Base-by-base conservation (phyloP, 192 early-diverging fungal species). In the Backusella luteola region DNA sequence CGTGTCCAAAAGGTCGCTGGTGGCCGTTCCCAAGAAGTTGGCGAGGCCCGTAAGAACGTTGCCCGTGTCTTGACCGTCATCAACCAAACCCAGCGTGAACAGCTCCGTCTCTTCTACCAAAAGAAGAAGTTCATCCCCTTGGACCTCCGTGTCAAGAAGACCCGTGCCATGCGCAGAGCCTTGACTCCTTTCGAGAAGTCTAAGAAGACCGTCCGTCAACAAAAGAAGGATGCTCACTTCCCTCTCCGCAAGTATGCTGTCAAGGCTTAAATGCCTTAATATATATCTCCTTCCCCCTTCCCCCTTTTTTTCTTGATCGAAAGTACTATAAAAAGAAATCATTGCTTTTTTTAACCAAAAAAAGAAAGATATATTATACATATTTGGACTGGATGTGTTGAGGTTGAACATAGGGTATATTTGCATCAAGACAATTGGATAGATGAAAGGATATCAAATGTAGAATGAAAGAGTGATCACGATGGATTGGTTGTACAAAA, bases 91-190 rank as follows among this genome's bases (percentile, higher is more conserved):
- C 91, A 95, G 82, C 94, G 96, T 77, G 92, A 91, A 38, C 91
- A 95, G 85, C 91, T 96, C 73, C 94, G 95, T 80, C 84, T 90
- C 73, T 93, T 92, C 91, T 98, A 96, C 91, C 91, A 93, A 82
- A 90, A 91, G 83, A 98, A 96, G 92, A 98, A 98, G 92, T 94
- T 95, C 90, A 81, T 90, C 56, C 98, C 98, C 73, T 87, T 96
- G 76, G 98, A 99, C 85, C 94, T 99, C 84, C 95, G 98, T 81
- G 88, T 87, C 85, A 99, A 99, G 94, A 96, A 96, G 93, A 99
- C 97, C 80, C 96, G 98, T 84, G 98, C 98, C 77, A 93, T 98
- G 86, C 96, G 98, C 71, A 94, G 96, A 79, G 92, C 93, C 76
- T 88, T 99, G 86, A 96, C 96, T 89, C 83, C 88, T 80, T 73